Conservation (phyloP, 306 rosid species). For the Carpinus viminea region DNA sequence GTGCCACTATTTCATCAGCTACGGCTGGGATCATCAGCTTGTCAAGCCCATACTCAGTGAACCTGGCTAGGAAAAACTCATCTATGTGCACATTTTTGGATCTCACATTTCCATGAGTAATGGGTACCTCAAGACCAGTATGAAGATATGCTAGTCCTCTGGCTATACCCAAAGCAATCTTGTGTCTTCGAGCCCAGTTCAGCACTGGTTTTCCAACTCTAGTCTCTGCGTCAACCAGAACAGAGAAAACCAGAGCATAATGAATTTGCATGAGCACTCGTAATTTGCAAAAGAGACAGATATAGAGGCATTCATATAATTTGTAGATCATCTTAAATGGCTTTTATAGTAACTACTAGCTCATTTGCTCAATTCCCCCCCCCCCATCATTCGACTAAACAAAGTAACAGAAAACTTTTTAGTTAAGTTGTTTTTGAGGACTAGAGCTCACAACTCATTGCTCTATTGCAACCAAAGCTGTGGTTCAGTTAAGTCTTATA, state of each 20-base stretch:
- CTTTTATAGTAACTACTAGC: background rate
- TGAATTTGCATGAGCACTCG: background rate
- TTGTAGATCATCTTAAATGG: background rate
- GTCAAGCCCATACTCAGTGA: slow-evolving; percentile 81
- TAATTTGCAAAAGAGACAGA: background rate
- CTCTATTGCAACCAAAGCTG: background rate
- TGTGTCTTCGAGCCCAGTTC: slow-evolving; percentile 97
- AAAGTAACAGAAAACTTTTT: background rate
- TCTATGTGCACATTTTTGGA: slow-evolving; percentile 91
- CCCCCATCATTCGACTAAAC: background rate
- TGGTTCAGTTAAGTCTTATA: background rate
- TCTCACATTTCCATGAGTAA: slow-evolving; percentile 84
- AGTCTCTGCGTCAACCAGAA: slow-evolving; percentile 53
- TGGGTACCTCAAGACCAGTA: slow-evolving; percentile 75
- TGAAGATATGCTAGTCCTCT: slow-evolving; percentile 92
- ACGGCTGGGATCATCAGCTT: slow-evolving; percentile 78
- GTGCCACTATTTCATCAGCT: slow-evolving; percentile 86
- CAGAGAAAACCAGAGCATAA: slow-evolving; percentile 16
- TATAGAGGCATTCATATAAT: background rate
- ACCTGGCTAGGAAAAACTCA: slow-evolving; percentile 76
- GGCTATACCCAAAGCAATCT: slow-evolving; percentile 85
- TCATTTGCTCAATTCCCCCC: background rate
- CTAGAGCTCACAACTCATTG: background rate
- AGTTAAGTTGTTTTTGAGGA: background rate
- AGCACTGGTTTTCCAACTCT: slow-evolving; percentile 85